Conservation (phyloP, 2,329 filamentous ascomycete species). For the Drechslerella dactyloides region DNA sequence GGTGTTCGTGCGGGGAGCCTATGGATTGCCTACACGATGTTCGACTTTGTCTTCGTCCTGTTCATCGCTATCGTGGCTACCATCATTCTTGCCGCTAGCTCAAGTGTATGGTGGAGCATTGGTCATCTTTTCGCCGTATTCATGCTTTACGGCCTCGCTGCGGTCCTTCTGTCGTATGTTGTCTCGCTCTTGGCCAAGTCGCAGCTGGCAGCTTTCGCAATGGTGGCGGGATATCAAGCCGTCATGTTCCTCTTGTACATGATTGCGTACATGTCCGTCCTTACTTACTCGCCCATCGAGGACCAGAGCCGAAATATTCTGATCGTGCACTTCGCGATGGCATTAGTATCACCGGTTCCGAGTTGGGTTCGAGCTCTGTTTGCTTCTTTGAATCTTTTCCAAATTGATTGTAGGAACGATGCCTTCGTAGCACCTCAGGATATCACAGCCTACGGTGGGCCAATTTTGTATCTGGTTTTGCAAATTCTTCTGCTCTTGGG, state of each 20-base stretch:
- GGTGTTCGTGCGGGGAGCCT: conserved; percentile 81
- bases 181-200: conserved; percentile 79
- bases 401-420: conserved; percentile 72
- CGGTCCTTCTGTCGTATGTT: conserved; percentile 77
- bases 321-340: conserved; percentile 76
- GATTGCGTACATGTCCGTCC: conserved; percentile 72
- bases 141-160: conserved; percentile 78
- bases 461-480: conserved; percentile 79
- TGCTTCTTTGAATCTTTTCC: conserved; percentile 81
- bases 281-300: conserved; percentile 75
- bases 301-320: conserved; percentile 71
- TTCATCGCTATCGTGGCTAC: conserved; percentile 61
- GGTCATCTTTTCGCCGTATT: conserved; percentile 83
- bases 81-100: conserved; percentile 67
- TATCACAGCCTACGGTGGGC: conserved; percentile 78
- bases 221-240: conserved; percentile 77
- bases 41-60: conserved; percentile 79
- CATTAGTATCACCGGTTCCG: conserved; percentile 75
- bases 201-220: conserved; percentile 83
- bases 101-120: conserved; percentile 74
- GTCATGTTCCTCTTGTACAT: conserved; percentile 74
- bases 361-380: conserved; percentile 77
- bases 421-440: conserved; percentile 70
- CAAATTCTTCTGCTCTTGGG: conserved; percentile 75
- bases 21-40: conserved; percentile 81